Evolutionary conservation across 495 filamentous ascomycete genomes (phyloP).

Genomic region (Copromyces sp.): DNA sequence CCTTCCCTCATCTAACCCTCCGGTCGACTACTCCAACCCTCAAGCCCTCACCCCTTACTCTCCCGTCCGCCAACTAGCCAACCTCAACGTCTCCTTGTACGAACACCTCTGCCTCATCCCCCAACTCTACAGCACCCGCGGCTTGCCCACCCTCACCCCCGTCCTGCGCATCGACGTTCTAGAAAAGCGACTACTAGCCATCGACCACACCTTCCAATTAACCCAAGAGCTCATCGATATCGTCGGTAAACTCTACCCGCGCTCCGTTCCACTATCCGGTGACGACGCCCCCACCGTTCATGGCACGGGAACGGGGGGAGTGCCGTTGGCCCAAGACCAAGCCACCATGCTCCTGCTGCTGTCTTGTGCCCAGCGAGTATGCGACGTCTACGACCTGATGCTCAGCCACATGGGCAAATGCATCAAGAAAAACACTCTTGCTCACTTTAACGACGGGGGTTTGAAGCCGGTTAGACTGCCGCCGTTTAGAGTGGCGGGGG

Average conservation of each 20-base stretch:
- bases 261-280: neutral
- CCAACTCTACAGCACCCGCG: neutral
- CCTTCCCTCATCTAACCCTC: neutral
- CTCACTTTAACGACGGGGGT: neutral
- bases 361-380: constrained; percentile 3
- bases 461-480: neutral
- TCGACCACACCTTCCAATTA: constrained; percentile 4
- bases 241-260: neutral
- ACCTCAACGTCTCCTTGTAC: constrained; percentile 4
- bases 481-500: neutral
- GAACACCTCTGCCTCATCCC: constrained; percentile 1
- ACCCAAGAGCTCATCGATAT: constrained; percentile 6
- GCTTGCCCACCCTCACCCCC: neutral
- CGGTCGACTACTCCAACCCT: neutral
- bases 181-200: neutral
- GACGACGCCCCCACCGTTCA: neutral
- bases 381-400: constrained; percentile 1
- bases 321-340: neutral
- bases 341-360: constrained; percentile 1
- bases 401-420: constrained; percentile 1
- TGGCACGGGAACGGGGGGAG: neutral
- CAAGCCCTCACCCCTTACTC: neutral
- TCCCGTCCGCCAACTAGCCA: constrained; percentile 3
- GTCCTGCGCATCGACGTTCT: neutral
- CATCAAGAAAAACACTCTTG: neutral